Evolutionary conservation across 2,329 filamentous ascomycete genomes (phyloP), one percentile per base, ranked within the genome.

Genomic region (Aureobasidium leucospermi): DNA sequence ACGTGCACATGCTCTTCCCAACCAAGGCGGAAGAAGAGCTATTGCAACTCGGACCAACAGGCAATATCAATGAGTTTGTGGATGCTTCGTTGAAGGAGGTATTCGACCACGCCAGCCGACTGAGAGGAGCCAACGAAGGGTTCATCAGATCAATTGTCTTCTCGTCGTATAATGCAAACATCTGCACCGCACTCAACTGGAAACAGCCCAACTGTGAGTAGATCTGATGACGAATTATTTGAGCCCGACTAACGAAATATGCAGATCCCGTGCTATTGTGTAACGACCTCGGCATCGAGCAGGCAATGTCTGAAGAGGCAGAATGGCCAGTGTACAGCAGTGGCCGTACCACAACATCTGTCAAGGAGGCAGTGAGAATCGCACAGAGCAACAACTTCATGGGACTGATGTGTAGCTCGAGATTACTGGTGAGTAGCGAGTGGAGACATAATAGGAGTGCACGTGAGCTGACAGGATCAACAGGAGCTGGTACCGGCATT

Each of bases 381-480:
- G 92, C 93, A 23, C 89, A 95, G 73, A 89, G 87, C 70, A 99
- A 99, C 72, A 99, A 99, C 71, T 90, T 99, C 65, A 99, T 99
- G 94, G 94, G 94, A 3, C 73, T 99, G 68, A 89, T 97, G 62
- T 96, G 92, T 75, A 91, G 87, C 66, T 93, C 90, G 34, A 84
- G 88, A 65, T 79, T 99, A 64, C 74, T 99, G 78, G 90, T 95
- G 80, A 69, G 87, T 81, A 39, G 59, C n/a, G 15, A 47, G 38
- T 34, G 16, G 16, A 41, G 46, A 36, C 47, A 8, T 3, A 9
- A 19, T 23, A 36, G 36, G n/a, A 13, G 23, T n/a, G 28, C 32
- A n/a, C 31, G 23, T 28, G 46, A 60, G 16, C 60, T 66, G 60
- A 65, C 63, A 64, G 7, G 15, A 65, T 39, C n/a, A 29, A n/a